Conservation (phyloP, 768 basidiomycete species). For the Boletales sp. region DNA sequence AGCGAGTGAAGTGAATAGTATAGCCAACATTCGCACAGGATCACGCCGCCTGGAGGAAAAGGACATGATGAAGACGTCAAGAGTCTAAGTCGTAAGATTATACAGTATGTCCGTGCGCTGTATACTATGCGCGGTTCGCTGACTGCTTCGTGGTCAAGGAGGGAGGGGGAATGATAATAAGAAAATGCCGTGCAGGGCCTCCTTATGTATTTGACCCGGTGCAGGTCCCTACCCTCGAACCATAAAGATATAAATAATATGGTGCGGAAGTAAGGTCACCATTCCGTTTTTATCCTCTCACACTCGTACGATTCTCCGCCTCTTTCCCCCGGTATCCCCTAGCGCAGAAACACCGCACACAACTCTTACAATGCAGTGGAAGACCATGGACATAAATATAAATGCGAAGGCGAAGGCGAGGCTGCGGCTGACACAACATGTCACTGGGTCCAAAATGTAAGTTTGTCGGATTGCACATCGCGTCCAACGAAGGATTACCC, state of each 20-base stretch:
- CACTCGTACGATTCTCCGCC: not conserved
- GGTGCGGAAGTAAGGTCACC: not conserved
- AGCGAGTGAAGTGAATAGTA: not conserved
- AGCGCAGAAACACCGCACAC: not conserved
- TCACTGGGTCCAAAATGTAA: not conserved
- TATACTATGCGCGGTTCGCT: not conserved
- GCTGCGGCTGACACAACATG: too few species aligned
- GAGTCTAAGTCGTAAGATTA: not conserved
- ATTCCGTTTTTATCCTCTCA: conserved; percentile 1
- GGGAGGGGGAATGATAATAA: not conserved
- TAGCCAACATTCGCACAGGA: conserved; percentile 1
- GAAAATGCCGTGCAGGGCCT: not conserved
- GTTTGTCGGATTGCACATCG: not conserved
- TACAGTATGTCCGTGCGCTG: not conserved
- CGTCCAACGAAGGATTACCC: not conserved
- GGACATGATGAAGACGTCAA: conserved; percentile 8
- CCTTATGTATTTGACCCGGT: conserved; percentile 5
- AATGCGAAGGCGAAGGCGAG: not conserved
- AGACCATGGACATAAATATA: not conserved
- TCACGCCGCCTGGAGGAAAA: not conserved
- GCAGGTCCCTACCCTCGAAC: not conserved
- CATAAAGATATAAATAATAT: conserved; percentile 9
- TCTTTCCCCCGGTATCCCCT: conserved; percentile 10
- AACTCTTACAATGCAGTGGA: not conserved
- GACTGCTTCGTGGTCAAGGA: not conserved